Conservation (phyloP, 2,329 filamentous ascomycete genomes). For the Exophiala calicioides region DNA sequence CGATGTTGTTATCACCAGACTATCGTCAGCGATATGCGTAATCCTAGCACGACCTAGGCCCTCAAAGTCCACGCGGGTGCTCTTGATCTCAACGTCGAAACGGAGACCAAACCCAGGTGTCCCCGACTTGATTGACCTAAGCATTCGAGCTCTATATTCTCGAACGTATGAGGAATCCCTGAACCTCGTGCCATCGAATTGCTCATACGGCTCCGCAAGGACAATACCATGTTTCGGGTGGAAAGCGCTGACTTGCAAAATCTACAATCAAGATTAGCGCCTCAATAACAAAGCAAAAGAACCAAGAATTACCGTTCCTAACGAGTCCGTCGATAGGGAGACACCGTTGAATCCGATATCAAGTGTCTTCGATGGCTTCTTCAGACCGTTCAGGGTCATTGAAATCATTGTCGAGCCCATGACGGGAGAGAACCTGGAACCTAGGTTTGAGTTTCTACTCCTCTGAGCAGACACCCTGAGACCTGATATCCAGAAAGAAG, state of each 20-base stretch:
- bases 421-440: too few relatives aligned
- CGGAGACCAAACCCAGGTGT: constrained; percentile 14
- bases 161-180: constrained; percentile 14
- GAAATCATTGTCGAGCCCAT: background rate
- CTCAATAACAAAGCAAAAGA: background rate
- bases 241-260: constrained; percentile 18
- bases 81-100: constrained; percentile 8
- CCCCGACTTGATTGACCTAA: constrained; percentile 10
- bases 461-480: too few relatives aligned
- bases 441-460: too few relatives aligned
- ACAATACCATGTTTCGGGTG: constrained; percentile 20
- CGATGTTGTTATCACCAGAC: constrained; percentile 10
- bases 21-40: background rate
- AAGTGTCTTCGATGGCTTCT: constrained; percentile 10
- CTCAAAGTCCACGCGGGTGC: background rate
- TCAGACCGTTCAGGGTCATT: background rate
- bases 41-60: constrained; percentile 14
- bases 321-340: constrained; percentile 14
- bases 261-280: constrained; percentile 8
- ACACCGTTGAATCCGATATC: constrained; percentile 21
- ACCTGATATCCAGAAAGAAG: too few relatives aligned
- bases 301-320: constrained; percentile 14
- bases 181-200: constrained; percentile 20
- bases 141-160: constrained; percentile 14
- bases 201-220: constrained; percentile 17